These are phyloP conservation scores for Calonectria pseudoreteaudii DNA, from an alignment of 2,329 filamentous ascomycete genomes.

Conservation along the genomic window DNA sequence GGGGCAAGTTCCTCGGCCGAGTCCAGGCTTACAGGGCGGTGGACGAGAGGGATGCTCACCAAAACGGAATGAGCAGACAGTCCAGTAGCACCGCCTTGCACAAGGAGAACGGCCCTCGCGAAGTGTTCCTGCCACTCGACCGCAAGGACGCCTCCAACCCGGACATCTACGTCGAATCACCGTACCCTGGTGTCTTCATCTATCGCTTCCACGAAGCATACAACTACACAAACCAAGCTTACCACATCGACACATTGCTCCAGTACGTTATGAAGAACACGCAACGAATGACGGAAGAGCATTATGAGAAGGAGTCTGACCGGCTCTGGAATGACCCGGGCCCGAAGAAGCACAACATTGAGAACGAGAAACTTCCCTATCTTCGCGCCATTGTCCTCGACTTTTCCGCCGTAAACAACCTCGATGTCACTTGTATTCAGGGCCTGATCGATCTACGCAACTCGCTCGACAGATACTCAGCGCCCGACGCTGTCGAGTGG, in stretches of 20 bases:
- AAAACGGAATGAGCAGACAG: background rate
- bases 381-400: slow-evolving; percentile 68
- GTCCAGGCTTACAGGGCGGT: slow-evolving; percentile 41
- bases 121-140: slow-evolving; percentile 56
- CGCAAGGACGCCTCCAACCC: slow-evolving; percentile 59
- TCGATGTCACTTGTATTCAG: slow-evolving; percentile 70
- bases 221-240: slow-evolving; percentile 64
- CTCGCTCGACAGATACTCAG: slow-evolving; percentile 64
- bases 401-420: slow-evolving; percentile 66
- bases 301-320: slow-evolving; percentile 52
- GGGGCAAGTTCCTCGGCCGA: slow-evolving; percentile 60
- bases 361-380: slow-evolving; percentile 53
- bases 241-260: slow-evolving; percentile 57
- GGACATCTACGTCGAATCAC: slow-evolving; percentile 53
- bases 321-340: slow-evolving; percentile 68
- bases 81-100: background rate
- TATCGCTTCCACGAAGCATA: slow-evolving; percentile 65
- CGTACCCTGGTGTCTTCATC: slow-evolving; percentile 63
- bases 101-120: slow-evolving; percentile 34
- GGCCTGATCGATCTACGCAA: slow-evolving; percentile 67
- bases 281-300: slow-evolving; percentile 52
- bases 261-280: slow-evolving; percentile 56
- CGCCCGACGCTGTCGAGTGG: slow-evolving; percentile 61
- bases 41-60: background rate
- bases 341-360: slow-evolving; percentile 45